phyloP scores from a whole-genome alignment of 1,284 basidiomycete genomes.

The Ustilago cynodontis region DNA sequence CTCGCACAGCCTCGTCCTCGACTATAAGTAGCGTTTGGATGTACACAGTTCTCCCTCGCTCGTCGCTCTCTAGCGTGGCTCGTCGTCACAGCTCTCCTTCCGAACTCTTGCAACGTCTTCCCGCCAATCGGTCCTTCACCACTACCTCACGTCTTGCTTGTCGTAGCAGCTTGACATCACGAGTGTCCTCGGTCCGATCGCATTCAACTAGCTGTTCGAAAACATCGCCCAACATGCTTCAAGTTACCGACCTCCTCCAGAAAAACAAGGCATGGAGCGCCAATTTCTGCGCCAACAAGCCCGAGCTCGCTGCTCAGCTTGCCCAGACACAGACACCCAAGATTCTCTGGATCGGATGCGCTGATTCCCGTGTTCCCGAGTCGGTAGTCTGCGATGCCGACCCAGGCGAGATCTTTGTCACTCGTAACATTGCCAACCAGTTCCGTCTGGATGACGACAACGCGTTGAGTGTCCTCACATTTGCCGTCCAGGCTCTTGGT shows the following conservation, averaged over 20 bases:
- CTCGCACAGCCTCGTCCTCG: constrained; percentile 5
- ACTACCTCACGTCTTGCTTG: constrained; percentile 14
- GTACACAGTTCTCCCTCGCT: constrained; percentile 28
- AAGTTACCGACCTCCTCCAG: constrained; percentile 32
- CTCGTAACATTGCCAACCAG: constrained; percentile 71
- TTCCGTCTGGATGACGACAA: constrained; percentile 83
- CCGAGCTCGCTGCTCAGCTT: constrained; percentile 76
- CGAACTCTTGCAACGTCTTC: constrained; percentile 17
- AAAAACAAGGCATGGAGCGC: constrained; percentile 60
- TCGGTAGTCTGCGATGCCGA: constrained; percentile 60
- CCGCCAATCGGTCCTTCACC: constrained; percentile 10
- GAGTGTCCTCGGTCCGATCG: constrained; percentile 13
- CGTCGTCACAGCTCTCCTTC: constrained; percentile 25
- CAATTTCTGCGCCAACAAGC: constrained; percentile 70
- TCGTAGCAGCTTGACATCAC: constrained; percentile 3
- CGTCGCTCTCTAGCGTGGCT: constrained; percentile 36
- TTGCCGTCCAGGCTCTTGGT: constrained; percentile 82
- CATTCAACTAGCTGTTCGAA: constrained; percentile 22
- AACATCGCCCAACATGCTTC: constrained; percentile 28
- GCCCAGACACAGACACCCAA: constrained; percentile 80
- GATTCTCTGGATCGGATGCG: constrained; percentile 78
- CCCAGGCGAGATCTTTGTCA: constrained; percentile 68
- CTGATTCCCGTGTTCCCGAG: constrained; percentile 73
- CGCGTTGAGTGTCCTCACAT: constrained; percentile 82
- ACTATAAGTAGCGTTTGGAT: constrained; percentile 21